Evolutionary conservation across 2,329 filamentous ascomycete species (phyloP), one percentile per base, ranked within the genome.

Genomic region (Cytospora leucostoma): DNA sequence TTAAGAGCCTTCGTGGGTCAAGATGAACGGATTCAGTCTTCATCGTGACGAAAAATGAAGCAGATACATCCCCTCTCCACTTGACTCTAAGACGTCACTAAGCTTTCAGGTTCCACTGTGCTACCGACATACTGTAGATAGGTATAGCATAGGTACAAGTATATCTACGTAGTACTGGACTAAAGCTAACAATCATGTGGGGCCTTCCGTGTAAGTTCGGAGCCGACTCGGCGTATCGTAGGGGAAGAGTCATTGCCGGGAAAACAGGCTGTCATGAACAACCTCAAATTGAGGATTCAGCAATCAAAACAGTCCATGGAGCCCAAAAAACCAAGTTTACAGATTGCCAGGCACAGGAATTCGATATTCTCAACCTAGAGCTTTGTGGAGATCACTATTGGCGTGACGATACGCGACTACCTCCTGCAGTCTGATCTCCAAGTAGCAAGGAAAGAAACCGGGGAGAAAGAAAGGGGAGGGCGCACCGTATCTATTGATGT

Each of bases 41-140:
- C 40, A 59, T 51, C 17, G 56, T 59, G 56, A 59, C 56, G 33
- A 59, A 50, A 37, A 21, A 13, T 10, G 13, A 17, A 53, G 11
- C 13, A 19, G 44, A 32, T 33, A 32, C 37, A 40, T 53, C 10
- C n/a, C 2, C 38, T n/a, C 5, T n/a, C 32, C 34, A 37, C 27
- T 27, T 27, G 2, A 27, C 27, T 59, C 57, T 35, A 59, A 59
- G 57, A 61, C 58, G 58, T 61, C 59, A 61, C 55, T 15, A 19
- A 47, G 8, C 19, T 12, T 11, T n/a, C 5, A 2, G 8, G 15
- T n/a, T 3, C 6, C 1, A 44, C 6, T 44, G 40, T 44, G 17
- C 17, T 13, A 37, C 8, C 12, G 35, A 37, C 7, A 10, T 44
- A n/a, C 40, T 44, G 10, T 7, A 37, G 3, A 1, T 7, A 33